phyloP scores from a whole-genome alignment of 441 rosid species.

The Gossypium aridum region DNA sequence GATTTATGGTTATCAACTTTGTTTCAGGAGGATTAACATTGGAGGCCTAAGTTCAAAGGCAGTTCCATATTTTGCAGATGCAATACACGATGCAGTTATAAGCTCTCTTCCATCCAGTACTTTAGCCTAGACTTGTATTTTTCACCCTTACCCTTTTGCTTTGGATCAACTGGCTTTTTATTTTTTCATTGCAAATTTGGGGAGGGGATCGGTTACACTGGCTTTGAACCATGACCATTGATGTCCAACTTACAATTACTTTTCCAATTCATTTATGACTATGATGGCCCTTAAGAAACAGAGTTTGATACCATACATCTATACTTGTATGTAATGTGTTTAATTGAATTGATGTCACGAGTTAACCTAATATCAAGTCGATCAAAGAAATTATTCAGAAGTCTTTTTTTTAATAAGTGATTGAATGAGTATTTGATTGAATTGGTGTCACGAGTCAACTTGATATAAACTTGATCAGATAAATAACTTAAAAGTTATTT shows the following conservation, averaged over 20 bases:
- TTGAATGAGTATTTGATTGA: too few relatives aligned
- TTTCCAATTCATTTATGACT: neutral
- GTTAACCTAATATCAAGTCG: too few relatives aligned
- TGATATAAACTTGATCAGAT: too few relatives aligned
- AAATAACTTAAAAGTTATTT: too few relatives aligned
- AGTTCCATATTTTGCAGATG: constrained; percentile 79
- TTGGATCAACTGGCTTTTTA: neutral
- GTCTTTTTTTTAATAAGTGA: too few relatives aligned
- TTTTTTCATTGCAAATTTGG: neutral
- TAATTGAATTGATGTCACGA: too few relatives aligned
- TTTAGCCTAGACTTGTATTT: neutral
- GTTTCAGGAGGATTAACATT: constrained; percentile 92
- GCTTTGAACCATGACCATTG: neutral
- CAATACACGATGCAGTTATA: constrained; percentile 71
- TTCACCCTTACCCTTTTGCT: neutral
- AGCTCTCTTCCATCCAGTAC: constrained; percentile 3
- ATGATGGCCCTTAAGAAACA: neutral
- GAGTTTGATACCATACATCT: too few relatives aligned
- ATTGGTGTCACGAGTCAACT: too few relatives aligned
- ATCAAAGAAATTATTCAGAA: too few relatives aligned
- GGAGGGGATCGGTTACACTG: too few relatives aligned
- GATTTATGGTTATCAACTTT: neutral
- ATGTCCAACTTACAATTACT: neutral
- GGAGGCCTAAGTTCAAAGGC: constrained; percentile 87
- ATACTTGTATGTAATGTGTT: too few relatives aligned